Base-by-base conservation (phyloP, 2,329 filamentous ascomycete species). In the Thielaviopsis populi region DNA sequence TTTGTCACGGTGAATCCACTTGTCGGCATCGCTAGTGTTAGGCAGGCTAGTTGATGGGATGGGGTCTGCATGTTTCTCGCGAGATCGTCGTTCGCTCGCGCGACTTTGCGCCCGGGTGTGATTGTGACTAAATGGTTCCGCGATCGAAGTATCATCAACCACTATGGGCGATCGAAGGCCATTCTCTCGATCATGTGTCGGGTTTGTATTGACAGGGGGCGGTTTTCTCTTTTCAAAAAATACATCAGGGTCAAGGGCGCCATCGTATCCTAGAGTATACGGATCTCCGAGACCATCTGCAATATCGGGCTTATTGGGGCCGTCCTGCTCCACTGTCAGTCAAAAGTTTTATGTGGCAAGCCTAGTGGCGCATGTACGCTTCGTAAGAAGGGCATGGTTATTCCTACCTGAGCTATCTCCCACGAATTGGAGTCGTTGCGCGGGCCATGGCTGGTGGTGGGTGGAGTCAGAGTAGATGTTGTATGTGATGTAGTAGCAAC, bases 1-100 rank as follows among this genome's bases (percentile, higher is more conserved):
- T 74, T 92, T 92, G 74, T 94, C 89, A 64, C 89, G 79, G 71
- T 94, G 89, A 69, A 94, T 92, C 89, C 89, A 94, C 73, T 89
- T 86, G 40, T 84, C 87, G 66, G 83, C 79, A 66, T 87, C 84
- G 41, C 53, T 13, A n/a, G 24, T n/a, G n/a, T 30, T 56, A 8
- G 53, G 53, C 7, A 56, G 24, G 15, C 53, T 11, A n/a, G 19
- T 61, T 22, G 58, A 13, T 3, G 54, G 22, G n/a, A 7, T 42
- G 50, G 62, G 24, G 1, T 66, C 62, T 8, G 48, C 33, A 27
- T 41, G 62, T 30, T 62, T 46, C 15, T 66, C 65, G 30, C 65
- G 65, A 22, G 65, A 63, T 48, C 62, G 59, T 42, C 65, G 65
- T 42, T 66, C 65, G 27, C 65, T 62, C 22, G 61, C 41, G 22